These are phyloP conservation scores for Zymoseptoria passerinii DNA, from an alignment of 2,329 filamentous ascomycete genomes.

Conservation along the genomic window DNA sequence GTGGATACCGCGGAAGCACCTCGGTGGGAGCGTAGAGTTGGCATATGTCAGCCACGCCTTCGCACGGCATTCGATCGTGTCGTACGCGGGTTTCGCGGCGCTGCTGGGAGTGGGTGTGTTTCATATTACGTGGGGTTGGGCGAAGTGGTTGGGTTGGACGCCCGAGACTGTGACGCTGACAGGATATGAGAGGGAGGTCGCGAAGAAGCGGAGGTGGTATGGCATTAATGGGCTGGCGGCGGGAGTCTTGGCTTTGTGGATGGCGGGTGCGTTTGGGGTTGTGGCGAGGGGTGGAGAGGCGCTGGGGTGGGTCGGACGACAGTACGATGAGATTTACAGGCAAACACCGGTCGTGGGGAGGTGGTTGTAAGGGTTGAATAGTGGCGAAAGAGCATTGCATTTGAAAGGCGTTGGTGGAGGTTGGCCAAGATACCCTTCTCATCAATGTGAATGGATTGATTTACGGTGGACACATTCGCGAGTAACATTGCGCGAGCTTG, in stretches of 20 bases:
- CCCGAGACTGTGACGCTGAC: constrained; percentile 47
- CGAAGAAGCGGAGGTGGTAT: constrained; percentile 60
- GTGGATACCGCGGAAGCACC: constrained; percentile 58
- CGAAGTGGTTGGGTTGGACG: constrained; percentile 66
- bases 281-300: constrained; percentile 63
- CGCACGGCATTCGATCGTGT: constrained; percentile 56
- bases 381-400: neutral
- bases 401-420: neutral
- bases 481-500: no score
- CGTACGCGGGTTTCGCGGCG: constrained; percentile 60
- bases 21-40: constrained; percentile 76
- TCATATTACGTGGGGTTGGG: constrained; percentile 77
- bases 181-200: constrained; percentile 42
- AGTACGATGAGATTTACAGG: constrained; percentile 68
- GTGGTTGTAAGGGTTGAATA: constrained; percentile 35
- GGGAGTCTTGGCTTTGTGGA: constrained; percentile 60
- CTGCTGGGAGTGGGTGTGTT: constrained; percentile 61
- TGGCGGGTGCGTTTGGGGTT: constrained; percentile 69
- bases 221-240: constrained; percentile 58
- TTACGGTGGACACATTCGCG: no score
- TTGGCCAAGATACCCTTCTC: constrained; percentile 1
- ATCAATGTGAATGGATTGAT: neutral
- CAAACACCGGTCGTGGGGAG: constrained; percentile 49
- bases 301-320: constrained; percentile 68
- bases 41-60: constrained; percentile 82